Evolutionary conservation across 1,284 basidiomycete genomes (phyloP).

Genomic region (Mycosarcoma maydis): DNA sequence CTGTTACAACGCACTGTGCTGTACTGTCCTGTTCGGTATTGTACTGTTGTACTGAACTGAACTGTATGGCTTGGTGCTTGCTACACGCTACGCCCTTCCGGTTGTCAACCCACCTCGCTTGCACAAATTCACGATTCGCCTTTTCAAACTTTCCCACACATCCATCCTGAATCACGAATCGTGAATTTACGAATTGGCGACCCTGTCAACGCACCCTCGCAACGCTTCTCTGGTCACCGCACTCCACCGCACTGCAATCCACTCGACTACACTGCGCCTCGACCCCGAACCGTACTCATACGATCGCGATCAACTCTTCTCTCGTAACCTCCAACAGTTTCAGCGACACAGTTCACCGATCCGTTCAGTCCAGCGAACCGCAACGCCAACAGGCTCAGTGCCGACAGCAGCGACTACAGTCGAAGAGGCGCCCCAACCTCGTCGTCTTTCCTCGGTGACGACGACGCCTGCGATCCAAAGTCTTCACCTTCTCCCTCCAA

Average conservation of each 20-base stretch:
- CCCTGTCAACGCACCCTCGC: conserved; percentile 2
- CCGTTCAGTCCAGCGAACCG: conserved; percentile 38
- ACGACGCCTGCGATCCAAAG: conserved; percentile 43
- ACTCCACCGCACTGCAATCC: not conserved
- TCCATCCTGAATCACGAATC: no score
- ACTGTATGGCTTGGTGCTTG: no score
- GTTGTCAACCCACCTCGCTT: no score
- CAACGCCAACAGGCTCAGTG: conserved; percentile 20
- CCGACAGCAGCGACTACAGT: conserved; percentile 11
- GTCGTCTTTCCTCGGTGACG: conserved; percentile 25
- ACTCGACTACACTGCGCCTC: not conserved
- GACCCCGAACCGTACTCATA: no score
- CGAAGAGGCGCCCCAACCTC: conserved; percentile 4
- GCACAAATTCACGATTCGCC: no score
- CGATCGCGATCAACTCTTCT: not conserved
- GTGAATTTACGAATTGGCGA: no score
- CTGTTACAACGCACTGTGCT: not conserved
- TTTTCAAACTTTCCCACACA: no score
- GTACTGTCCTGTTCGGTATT: no score
- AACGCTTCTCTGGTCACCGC: conserved; percentile 8
- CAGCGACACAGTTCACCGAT: conserved; percentile 43
- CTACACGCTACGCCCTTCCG: no score
- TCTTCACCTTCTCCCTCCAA: conserved; percentile 29
- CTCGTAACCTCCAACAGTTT: conserved; percentile 16
- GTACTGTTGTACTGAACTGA: no score